Evolutionary conservation across 2,329 filamentous ascomycete genomes (phyloP), one percentile per base, ranked within the genome.

Genomic region (Phialemoniopsis sp.): DNA sequence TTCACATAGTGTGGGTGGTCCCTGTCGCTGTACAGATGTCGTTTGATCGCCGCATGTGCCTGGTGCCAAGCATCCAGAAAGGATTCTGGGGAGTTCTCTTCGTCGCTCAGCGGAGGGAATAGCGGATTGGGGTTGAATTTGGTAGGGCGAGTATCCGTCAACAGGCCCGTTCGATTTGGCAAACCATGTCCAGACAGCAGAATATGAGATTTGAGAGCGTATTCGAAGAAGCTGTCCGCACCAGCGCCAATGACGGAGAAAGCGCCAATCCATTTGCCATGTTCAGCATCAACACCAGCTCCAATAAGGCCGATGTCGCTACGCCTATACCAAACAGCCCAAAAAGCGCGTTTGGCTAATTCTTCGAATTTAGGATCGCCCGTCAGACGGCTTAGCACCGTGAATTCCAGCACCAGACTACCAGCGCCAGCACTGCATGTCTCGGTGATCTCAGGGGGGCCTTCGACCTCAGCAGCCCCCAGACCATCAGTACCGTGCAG

Each of bases 141-240:
- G 21, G 21, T 72, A 72, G 34, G 48, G 54, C 34, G 47, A 56
- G 19, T 49, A 47, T 39, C 50, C 36, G 47, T 60, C 46, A 69
- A 54, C 46, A 64, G 59, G 16, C 21, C 21, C 21, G 70, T 60
- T 47, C 64, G 53, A 46, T 82, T 82, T 4, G 77, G 77, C 44
- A 72, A 59, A 13, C 71, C 73, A 42, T 85, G 80, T 2, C 88
- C 87, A 3, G 91, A 95, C 16, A 97, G 78, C 17, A 98, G 66
- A 43, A 98, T 87, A 56, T 95, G 83, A 14, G 89, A 89, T 64
- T 98, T 98, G 53, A 97, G 76, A 4, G 93, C 90, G 62, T 98
- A 98, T 64, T 98, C 93, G 55, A 95, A 97, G 66, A 98, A 98
- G 64, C 90, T 96, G 66, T 98, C 93, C 54, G 95, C 89, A 30